phyloP scores from a whole-genome alignment of 2,329 filamentous ascomycete species.

The Fusarium chuoi region DNA sequence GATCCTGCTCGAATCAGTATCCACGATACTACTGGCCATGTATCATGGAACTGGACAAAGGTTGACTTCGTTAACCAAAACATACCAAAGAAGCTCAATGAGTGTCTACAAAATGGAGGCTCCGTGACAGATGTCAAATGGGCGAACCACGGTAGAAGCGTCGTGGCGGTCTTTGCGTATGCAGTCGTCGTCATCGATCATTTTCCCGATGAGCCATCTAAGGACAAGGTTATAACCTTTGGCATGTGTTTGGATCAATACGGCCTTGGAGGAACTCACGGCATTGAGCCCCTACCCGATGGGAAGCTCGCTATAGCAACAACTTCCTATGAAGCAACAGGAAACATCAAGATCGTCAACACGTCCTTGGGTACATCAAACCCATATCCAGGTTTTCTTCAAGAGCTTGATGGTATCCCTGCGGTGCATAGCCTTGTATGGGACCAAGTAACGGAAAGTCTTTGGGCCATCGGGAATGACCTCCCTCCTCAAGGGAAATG shows the following conservation, averaged over 20 bases:
- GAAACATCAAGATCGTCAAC: neutral
- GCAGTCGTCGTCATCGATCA: neutral
- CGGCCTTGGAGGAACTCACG: neutral
- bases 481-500: neutral
- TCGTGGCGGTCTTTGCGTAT: neutral
- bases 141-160: neutral
- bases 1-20: neutral
- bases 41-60: neutral
- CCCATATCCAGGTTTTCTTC: neutral
- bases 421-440: neutral
- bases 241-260: neutral
- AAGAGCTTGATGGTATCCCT: neutral
- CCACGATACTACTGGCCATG: neutral
- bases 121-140: neutral
- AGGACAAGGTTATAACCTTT: neutral
- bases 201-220: neutral
- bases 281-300: neutral
- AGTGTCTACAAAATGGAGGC: neutral
- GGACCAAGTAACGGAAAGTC: neutral
- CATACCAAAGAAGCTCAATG: neutral
- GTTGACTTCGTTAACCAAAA: neutral
- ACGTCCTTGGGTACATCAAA: neutral
- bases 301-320: neutral
- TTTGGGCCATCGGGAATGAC: neutral
- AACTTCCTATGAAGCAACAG: neutral